These are phyloP conservation scores for Annulohypoxylon maeteangense DNA, from an alignment of 495 filamentous ascomycete species.

Conservation along the genomic window DNA sequence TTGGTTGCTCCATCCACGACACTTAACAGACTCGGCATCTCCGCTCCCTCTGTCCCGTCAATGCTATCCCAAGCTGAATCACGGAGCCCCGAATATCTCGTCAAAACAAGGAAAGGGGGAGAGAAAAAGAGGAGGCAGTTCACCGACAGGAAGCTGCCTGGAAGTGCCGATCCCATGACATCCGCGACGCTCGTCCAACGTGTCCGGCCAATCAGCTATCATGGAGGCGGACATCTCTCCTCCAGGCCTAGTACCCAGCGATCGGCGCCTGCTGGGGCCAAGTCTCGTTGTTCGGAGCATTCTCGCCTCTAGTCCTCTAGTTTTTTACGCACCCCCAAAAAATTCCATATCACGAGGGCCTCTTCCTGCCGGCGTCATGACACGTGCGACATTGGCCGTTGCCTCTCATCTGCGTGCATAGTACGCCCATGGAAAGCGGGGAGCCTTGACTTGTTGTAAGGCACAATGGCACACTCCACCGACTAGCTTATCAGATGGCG, in stretches of 20 bases:
- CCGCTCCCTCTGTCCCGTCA: slow-evolving; percentile 18
- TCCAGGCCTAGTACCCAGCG: slow-evolving; percentile 35
- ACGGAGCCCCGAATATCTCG: slow-evolving; percentile 23
- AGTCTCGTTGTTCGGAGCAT: slow-evolving; percentile 37
- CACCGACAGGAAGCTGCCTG: slow-evolving; percentile 40
- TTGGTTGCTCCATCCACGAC: slow-evolving; percentile 26
- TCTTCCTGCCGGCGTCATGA: slow-evolving; percentile 35
- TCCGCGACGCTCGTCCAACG: slow-evolving; percentile 33
- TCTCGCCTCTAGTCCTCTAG: slow-evolving; percentile 42
- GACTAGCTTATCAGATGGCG: slow-evolving; percentile 34
- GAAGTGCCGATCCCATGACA: slow-evolving; percentile 39
- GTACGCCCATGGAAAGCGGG: slow-evolving; percentile 33
- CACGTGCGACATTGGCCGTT: slow-evolving; percentile 37
- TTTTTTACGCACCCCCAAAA: slow-evolving; percentile 31
- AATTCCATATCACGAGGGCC: slow-evolving; percentile 39
- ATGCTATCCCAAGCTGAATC: slow-evolving; percentile 25
- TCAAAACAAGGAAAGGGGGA: slow-evolving; percentile 17
- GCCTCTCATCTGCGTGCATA: slow-evolving; percentile 28
- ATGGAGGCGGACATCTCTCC: slow-evolving; percentile 23
- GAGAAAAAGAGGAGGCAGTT: slow-evolving; percentile 20
- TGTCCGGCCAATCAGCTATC: slow-evolving; percentile 31
- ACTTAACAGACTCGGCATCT: slow-evolving; percentile 21
- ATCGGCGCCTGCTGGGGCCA: slow-evolving; percentile 42
- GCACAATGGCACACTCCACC: slow-evolving; percentile 28
- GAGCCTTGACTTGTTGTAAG: slow-evolving; percentile 37